phyloP scores from a whole-genome alignment of 176 grass and related monocot genomes.

The Raddia guianensis region DNA sequence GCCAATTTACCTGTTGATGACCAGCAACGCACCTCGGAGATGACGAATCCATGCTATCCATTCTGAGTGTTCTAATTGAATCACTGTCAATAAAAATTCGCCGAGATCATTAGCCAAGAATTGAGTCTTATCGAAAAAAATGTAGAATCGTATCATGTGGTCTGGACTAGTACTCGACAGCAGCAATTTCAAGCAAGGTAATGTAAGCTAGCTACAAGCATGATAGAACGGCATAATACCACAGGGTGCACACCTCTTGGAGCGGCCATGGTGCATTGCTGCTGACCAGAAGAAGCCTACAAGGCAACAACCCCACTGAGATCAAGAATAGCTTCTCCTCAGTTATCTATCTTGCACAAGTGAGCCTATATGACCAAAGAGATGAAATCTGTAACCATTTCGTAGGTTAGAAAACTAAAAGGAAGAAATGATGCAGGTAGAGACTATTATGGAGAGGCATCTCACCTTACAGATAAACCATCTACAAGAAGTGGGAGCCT shows the following conservation, averaged over 20 bases:
- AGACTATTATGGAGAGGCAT: slow-evolving; percentile 26
- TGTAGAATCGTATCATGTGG: not conserved
- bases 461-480: slow-evolving; percentile 36
- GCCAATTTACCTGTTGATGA: slow-evolving; percentile 44
- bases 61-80: slow-evolving; percentile 33
- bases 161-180: not conserved
- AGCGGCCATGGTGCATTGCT: slow-evolving; percentile 33
- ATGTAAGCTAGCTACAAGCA: slow-evolving; percentile 6
- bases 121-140: not conserved
- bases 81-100: slow-evolving; percentile 33
- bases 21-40: slow-evolving; percentile 48
- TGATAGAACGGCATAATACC: not conserved
- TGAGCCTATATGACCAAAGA: not conserved
- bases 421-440: slow-evolving; percentile 11
- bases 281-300: slow-evolving; percentile 1
- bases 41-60: slow-evolving; percentile 45
- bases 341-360: not conserved
- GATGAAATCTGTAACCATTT: slow-evolving; percentile 19
- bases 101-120: slow-evolving; percentile 23
- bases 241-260: slow-evolving; percentile 33
- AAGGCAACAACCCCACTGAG: slow-evolving; percentile 4
- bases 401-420: slow-evolving; percentile 22
- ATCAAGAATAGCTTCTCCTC: slow-evolving; percentile 35
- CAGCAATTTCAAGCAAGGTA: not conserved
- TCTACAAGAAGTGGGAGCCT: slow-evolving; percentile 16